These are phyloP conservation scores for Vachellia pachyceras DNA, from an alignment of 306 rosid species.

Conservation along the genomic window DNA sequence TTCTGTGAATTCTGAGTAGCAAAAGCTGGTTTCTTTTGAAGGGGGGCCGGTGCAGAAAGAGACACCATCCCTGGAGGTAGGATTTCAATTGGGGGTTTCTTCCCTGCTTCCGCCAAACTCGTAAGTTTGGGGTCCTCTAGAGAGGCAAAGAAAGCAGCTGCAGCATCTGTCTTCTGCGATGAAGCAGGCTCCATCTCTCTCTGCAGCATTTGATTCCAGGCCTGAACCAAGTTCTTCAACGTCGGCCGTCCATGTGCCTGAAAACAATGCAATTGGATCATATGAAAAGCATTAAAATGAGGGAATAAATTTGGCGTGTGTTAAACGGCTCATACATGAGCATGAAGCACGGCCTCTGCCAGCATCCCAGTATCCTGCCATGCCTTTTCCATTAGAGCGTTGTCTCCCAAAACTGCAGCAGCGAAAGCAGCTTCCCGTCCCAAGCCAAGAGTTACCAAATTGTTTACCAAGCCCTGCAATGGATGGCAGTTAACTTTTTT, in stretches of 20 bases:
- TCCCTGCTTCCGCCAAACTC: conserved; percentile 91
- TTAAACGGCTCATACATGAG: conserved; percentile 65
- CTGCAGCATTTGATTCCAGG: conserved; percentile 92
- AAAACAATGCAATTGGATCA: conserved; percentile 44
- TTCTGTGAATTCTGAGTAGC: conserved; percentile 61
- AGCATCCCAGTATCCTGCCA: conserved; percentile 99
- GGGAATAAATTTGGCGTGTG: conserved; percentile 18
- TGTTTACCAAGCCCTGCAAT: conserved; percentile 85
- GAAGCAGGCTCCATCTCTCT: conserved; percentile 87
- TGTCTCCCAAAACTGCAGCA: conserved; percentile 96
- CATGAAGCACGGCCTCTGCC: conserved; percentile 98
- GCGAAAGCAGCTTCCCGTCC: conserved; percentile 99
- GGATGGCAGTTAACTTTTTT: conserved; percentile 23
- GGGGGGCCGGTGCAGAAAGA: conserved; percentile 67
- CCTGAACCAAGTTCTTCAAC: conserved; percentile 82
- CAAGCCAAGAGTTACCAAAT: conserved; percentile 78
- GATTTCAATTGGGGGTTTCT: conserved; percentile 92
- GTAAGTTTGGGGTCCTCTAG: conserved; percentile 96
- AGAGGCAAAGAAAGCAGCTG: conserved; percentile 91
- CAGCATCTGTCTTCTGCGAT: conserved; percentile 74
- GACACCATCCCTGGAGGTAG: conserved; percentile 95
- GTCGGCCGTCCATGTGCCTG: conserved; percentile 99
- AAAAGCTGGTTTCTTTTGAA: conserved; percentile 73
- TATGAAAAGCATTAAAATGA: conserved; percentile 30
- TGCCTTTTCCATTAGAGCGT: conserved; percentile 98